Evolutionary conservation across 805 yeast genomes (phyloP), one percentile per base, ranked within the genome.

Genomic region (Teunomyces atbi): DNA sequence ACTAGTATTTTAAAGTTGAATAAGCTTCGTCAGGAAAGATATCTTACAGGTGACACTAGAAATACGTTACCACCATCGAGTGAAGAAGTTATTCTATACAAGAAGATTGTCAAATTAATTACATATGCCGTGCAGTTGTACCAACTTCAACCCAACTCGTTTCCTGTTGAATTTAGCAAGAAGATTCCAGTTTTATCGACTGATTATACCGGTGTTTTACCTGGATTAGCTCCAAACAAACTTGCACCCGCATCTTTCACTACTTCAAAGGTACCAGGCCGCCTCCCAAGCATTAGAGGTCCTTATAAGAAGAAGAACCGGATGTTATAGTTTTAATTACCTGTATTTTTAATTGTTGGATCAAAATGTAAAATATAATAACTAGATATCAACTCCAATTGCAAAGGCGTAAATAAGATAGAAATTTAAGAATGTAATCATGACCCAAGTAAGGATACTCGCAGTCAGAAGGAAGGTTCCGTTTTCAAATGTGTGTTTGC

Each of bases 121-220:
- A 44, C 68, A 46, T 35, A 73, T 41, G 51, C 76, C 48, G 51
- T 76, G 46, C 57, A 60, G 21, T 54, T 64, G 29, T 53, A 64
- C 40, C 57, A 64, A n/a, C 48, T 66, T 2, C 45, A 51, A 4
- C 64, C 65, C 13, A 55, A 53, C 18, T 52, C 50, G 15, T 55
- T 71, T 35, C 50, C 66, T n/a, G 46, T 63, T 21, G 54, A 59
- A 19, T 58, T 70, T 43, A 68, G 73, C 37, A 64, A 68, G 34
- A 65, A 65, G 19, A 61, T 91, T 40, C 96, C 96, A 0, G 83
- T 86, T 0, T 73, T 86, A 46, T 82, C 82, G 59, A 78, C 83
- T 19, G 88, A 84, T 53, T 90, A 88, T 58, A 68, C 78, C 30
- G 97, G 97, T 40, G 76, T 85, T 1, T 73, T 91, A 58, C 97